Evolutionary conservation across 2,329 filamentous ascomycete genomes (phyloP).

Genomic region (Amylocarpus encephaloides): DNA sequence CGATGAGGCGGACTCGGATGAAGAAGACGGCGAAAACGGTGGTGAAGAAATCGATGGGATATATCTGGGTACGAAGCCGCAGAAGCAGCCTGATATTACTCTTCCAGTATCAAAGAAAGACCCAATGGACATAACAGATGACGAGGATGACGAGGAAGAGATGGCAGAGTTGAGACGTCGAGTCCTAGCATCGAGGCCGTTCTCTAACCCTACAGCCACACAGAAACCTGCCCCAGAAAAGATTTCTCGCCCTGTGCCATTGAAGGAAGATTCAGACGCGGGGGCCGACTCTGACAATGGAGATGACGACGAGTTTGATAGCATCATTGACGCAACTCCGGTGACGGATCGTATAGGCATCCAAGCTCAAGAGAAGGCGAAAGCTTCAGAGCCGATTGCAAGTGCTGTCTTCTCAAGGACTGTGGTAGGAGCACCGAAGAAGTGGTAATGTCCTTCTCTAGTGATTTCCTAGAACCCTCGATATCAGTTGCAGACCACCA

Average conservation of each 20-base stretch:
- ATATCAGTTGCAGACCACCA: no score
- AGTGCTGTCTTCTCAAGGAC: slow-evolving; percentile 32
- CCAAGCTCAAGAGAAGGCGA: slow-evolving; percentile 51
- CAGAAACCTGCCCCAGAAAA: slow-evolving; percentile 53
- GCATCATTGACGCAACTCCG: slow-evolving; percentile 85
- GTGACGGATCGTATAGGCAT: slow-evolving; percentile 82
- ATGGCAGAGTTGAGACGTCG: slow-evolving; percentile 90
- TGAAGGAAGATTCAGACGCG: slow-evolving; percentile 57
- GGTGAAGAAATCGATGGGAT: slow-evolving; percentile 49
- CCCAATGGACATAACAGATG: slow-evolving; percentile 71
- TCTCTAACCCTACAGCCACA: slow-evolving; percentile 52
- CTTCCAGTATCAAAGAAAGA: slow-evolving; percentile 46
- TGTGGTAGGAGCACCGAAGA: slow-evolving; percentile 33
- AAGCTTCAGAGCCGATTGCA: slow-evolving; percentile 33
- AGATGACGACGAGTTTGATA: slow-evolving; percentile 75
- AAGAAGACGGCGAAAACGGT: slow-evolving; percentile 40
- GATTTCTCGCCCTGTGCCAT: slow-evolving; percentile 52
- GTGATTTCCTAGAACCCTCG: neutral
- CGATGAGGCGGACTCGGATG: slow-evolving; percentile 42
- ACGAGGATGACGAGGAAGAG: slow-evolving; percentile 70
- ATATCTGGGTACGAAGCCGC: slow-evolving; percentile 51
- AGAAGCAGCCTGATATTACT: slow-evolving; percentile 28
- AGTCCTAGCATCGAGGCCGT: slow-evolving; percentile 87
- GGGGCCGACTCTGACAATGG: slow-evolving; percentile 67
- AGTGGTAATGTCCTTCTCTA: slow-evolving; percentile 23